Conservation (phyloP, 495 filamentous ascomycete species). For the Gamarada debralockiae region DNA sequence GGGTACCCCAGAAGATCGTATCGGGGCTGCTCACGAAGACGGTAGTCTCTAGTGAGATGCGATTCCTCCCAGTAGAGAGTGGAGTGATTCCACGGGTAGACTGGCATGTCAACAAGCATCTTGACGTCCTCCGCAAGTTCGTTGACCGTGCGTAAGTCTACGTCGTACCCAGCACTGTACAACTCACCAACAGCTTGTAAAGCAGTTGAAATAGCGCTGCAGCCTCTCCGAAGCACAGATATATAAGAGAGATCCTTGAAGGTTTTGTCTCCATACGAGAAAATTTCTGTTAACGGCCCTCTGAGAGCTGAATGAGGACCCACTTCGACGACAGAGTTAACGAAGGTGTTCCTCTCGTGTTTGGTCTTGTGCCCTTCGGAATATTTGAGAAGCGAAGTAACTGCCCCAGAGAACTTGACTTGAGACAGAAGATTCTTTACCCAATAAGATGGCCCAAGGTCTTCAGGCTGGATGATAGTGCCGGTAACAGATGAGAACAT, state of each 20-base stretch:
- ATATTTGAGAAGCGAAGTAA: constrained; percentile 10
- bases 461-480: neutral
- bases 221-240: constrained; percentile 36
- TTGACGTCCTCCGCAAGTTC: neutral
- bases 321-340: constrained; percentile 51
- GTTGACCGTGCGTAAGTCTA: neutral
- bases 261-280: neutral
- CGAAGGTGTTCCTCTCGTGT: no score
- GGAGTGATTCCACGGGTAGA: constrained; percentile 32
- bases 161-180: neutral
- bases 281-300: constrained; percentile 52
- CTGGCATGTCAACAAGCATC: constrained; percentile 26
- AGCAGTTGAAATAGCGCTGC: constrained; percentile 33
- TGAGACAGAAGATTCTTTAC: constrained; percentile 49
- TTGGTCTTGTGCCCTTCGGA: constrained; percentile 27
- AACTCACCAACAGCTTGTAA: neutral
- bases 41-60: constrained; percentile 25
- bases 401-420: constrained; percentile 37
- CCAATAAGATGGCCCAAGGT: constrained; percentile 34
- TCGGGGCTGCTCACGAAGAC: constrained; percentile 23
- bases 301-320: constrained; percentile 64
- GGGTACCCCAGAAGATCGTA: neutral
- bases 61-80: constrained; percentile 27
- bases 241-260: constrained; percentile 31
- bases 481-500: neutral